Base-by-base conservation (phyloP, 1,284 basidiomycete species). In the Heterobasidion annosum region DNA sequence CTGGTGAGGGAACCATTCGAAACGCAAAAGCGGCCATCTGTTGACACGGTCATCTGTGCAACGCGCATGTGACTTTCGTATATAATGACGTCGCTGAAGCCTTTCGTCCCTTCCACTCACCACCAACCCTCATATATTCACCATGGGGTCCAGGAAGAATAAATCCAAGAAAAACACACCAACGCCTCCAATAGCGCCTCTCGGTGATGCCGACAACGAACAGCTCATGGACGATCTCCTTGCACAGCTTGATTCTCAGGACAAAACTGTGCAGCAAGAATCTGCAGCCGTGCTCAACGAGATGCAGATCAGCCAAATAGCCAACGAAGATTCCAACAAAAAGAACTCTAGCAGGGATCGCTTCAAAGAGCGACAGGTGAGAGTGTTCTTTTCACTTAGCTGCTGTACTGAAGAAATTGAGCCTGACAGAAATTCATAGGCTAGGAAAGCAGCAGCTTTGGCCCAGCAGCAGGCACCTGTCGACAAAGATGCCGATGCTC, bases 301-400 rank as follows among this genome's bases (percentile, higher is more conserved):
- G 45, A 73, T 81, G 60, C 64, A 77, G 44, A 58, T 70, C 10
- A 66, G 70, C 48, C 63, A 74, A 54, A 67, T 70, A n/a, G 72
- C 72, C 15, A 68, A 77, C 40, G 58, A 58, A 35, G 52, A 58
- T 13, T 34, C 32, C 10, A 34, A 35, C 42, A 53, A 71, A 51
- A 90, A 83, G 68, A 81, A 85, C 65, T 83, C 83, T 66, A 73
- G 82, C 44, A 91, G 83, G 67, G 74, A 76, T 62, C 79, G 90
- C 47, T 90, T 89, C 69, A 79, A 82, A 59, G 91, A 91, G 51
- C 76, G 93, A 52, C 85, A 91, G 80, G 91, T 89, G 61, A 61
- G 78, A 64, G 13, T 13, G 46, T 49, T 15, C 54, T 19, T 25
- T 32, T 9, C 44, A 15, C 50, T 46, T 37, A 19, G 34, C 53